Evolutionary conservation across 2,329 filamentous ascomycete species (phyloP), one percentile per base, ranked within the genome.

Genomic region (Paecilomyces sp.): DNA sequence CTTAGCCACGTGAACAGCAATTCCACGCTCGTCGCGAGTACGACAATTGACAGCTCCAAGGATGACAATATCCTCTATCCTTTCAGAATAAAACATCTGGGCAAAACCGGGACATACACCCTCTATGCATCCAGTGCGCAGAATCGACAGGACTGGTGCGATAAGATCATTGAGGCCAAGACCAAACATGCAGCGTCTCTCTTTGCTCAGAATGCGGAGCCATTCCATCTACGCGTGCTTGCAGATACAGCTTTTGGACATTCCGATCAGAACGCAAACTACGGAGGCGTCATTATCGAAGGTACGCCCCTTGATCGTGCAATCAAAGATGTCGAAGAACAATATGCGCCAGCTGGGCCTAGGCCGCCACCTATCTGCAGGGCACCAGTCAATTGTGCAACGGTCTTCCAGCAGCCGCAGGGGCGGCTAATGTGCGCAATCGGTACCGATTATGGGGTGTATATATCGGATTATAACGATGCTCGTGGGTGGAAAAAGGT

Each of bases 371-470:
- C 92, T 11, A 87, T 97, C 3, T 97, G 91, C 70, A 84, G 91
- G 67, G 89, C 93, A 33, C 83, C 86, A 57, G 92, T 99, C 65
- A 94, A 99, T 71, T 99, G 94, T 73, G 91, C 94, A 0, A 93
- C 93, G 2, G 89, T 91, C 0, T 99, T 99, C 75, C 87, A 86
- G 41, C 84, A 85, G 30, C 89, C 89, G 0, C 89, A 88, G 70
- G 91, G 91, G 30, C 93, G 89, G 72, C 85, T 89, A 54, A 90
- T 97, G 83, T 88, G 96, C 66, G 94, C 93, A 11, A 89, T 99
- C 59, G 94, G 95, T 52, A 99, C 94, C 1, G 94, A 99, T 70
- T 92, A 90, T 73, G 94, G 94, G 33, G 91, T 99, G 3, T 99
- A 87, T 72, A 89, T 96, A 55, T 90, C 93, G 3, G 91, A 96